Evolutionary conservation across 176 grass and related monocot species (phyloP).

Genomic region (Olyra latifolia): DNA sequence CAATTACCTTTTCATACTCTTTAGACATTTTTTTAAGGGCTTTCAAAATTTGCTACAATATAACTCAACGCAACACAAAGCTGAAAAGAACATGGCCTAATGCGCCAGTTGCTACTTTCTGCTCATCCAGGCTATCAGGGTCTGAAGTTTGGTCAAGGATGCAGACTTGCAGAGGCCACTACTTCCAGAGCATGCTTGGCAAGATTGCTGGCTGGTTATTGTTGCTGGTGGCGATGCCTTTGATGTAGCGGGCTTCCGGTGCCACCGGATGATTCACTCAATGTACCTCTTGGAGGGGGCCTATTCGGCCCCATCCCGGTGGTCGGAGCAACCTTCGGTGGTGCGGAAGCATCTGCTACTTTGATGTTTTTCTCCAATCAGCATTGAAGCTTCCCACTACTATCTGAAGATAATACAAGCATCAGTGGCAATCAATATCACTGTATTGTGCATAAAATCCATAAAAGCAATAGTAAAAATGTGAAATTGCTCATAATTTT

Average conservation of each 20-base stretch:
- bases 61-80: too few relatives aligned
- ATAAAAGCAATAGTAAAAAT: background rate
- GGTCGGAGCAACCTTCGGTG: conserved; percentile 35
- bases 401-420: conserved; percentile 43
- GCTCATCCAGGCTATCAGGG: background rate
- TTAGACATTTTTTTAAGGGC: too few relatives aligned
- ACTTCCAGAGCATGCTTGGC: conserved; percentile 87
- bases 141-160: conserved; percentile 4
- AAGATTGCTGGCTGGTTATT: conserved; percentile 58
- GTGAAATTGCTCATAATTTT: background rate
- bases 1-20: too few relatives aligned
- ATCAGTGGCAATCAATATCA: background rate
- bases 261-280: conserved; percentile 72
- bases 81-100: too few relatives aligned
- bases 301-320: conserved; percentile 35
- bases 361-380: conserved; percentile 58
- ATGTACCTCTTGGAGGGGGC: conserved; percentile 71
- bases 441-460: background rate
- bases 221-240: conserved; percentile 45
- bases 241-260: conserved; percentile 72
- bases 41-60: too few relatives aligned
- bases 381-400: conserved; percentile 83
- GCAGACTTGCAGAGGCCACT: conserved; percentile 33
- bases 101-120: conserved; percentile 22
- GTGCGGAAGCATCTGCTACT: conserved; percentile 35